phyloP scores from a whole-genome alignment of 2,329 filamentous ascomycete species.

The Ramularia endophylla region DNA sequence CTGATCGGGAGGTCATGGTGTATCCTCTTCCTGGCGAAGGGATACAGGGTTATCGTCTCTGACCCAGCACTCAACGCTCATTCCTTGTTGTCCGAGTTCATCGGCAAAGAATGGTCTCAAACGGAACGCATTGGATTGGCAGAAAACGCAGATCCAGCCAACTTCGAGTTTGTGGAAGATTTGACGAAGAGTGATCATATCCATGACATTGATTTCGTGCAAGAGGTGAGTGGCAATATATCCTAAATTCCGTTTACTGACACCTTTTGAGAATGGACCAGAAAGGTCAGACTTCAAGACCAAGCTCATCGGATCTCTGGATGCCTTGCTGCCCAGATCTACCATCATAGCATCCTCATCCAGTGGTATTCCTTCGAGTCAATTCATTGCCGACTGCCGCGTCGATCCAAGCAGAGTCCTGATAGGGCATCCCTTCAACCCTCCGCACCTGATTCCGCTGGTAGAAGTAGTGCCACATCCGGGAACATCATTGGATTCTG shows the following conservation, averaged over 20 bases:
- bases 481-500: constrained; percentile 23
- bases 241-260: not conserved
- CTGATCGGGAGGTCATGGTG: constrained; percentile 40
- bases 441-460: constrained; percentile 44
- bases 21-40: constrained; percentile 35
- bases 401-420: constrained; percentile 34
- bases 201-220: constrained; percentile 31
- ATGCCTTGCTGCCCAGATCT: constrained; percentile 24
- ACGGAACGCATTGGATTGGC: constrained; percentile 14
- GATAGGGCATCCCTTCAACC: constrained; percentile 46
- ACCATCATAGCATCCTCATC: constrained; percentile 33
- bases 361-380: constrained; percentile 8
- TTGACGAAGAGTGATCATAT: constrained; percentile 10
- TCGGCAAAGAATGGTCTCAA: constrained; percentile 20
- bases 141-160: too few relatives aligned
- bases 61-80: constrained; percentile 39
- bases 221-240: constrained; percentile 28
- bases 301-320: constrained; percentile 33
- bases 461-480: constrained; percentile 41
- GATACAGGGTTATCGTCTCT: constrained; percentile 37
- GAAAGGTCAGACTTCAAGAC: constrained; percentile 38
- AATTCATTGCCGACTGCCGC: constrained; percentile 15
- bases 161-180: constrained; percentile 19
- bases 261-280: constrained; percentile 14
- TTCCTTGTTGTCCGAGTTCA: too few relatives aligned